Percentiles rank a stretch among this genome's conserved stretches.
phyloP scores from a whole-genome alignment of 2,329 filamentous ascomycete genomes.

The Hyphodiscus sp. region DNA sequence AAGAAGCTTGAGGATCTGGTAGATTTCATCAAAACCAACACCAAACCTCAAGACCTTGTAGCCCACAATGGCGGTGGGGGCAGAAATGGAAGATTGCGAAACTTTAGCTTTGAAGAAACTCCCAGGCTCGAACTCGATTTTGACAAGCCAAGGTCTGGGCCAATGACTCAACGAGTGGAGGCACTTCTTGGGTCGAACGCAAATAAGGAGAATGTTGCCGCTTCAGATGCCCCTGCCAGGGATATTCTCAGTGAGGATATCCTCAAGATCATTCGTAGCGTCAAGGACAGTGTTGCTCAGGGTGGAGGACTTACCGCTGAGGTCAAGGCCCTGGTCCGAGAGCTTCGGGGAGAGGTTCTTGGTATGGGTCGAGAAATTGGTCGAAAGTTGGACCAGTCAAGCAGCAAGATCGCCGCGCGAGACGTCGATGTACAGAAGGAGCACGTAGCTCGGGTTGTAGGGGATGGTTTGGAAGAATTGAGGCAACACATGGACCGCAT shows the following conservation, averaged over 20 bases:
- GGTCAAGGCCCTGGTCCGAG: slow-evolving; percentile 83
- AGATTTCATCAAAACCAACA: slow-evolving; percentile 52
- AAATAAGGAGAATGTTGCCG: slow-evolving; percentile 24
- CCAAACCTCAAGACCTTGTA: slow-evolving; percentile 47
- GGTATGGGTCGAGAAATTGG: slow-evolving; percentile 92
- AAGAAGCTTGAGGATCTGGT: slow-evolving; percentile 64
- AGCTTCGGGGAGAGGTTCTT: slow-evolving; percentile 84
- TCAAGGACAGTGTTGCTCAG: slow-evolving; percentile 87
- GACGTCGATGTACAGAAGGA: slow-evolving; percentile 52
- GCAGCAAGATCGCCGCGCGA: slow-evolving; percentile 36
- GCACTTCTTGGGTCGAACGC: slow-evolving; percentile 20
- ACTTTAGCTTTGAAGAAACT: slow-evolving; percentile 30
- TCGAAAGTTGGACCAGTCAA: slow-evolving; percentile 71
- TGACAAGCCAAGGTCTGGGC: slow-evolving; percentile 31
- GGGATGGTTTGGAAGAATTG: slow-evolving; percentile 74
- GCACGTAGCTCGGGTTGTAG: slow-evolving; percentile 70
- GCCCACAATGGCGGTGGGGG: slow-evolving; percentile 32
- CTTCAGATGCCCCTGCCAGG: slow-evolving; percentile 34
- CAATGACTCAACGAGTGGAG: slow-evolving; percentile 27
- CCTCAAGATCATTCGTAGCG: slow-evolving; percentile 71
- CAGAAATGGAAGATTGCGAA: slow-evolving; percentile 19
- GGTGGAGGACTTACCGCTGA: slow-evolving; percentile 85
- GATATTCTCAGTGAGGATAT: slow-evolving; percentile 71
- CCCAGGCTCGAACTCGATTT: slow-evolving; percentile 32
- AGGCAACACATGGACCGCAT: slow-evolving; percentile 78